Conservation (phyloP, 345 rosid species). For the Diplotaxis tenuifolia region DNA sequence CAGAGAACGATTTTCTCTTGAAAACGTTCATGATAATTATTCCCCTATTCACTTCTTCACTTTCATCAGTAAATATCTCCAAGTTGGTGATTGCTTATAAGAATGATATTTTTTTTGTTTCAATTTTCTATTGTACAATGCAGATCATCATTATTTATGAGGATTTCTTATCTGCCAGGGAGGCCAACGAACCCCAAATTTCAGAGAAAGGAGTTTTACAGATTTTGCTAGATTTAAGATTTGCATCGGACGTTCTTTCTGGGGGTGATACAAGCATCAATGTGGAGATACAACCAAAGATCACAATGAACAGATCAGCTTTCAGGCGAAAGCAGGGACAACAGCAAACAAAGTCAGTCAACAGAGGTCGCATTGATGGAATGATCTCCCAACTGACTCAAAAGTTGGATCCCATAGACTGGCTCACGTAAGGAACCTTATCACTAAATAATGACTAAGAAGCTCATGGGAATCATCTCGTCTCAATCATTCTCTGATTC, state of each 20-base stretch:
- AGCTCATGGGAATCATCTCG: neutral
- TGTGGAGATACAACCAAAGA: conserved; percentile 50
- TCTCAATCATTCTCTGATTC: conserved; percentile 18
- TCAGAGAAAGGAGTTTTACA: conserved; percentile 96
- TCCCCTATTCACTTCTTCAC: neutral
- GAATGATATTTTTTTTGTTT: neutral
- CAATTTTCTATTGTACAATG: conserved; percentile 31
- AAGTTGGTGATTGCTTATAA: conserved; percentile 20
- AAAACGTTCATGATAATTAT: neutral
- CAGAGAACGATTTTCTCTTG: neutral
- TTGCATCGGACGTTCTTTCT: conserved; percentile 79
- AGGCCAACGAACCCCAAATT: conserved; percentile 58
- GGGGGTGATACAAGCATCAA: conserved; percentile 57
- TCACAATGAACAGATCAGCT: conserved; percentile 50
- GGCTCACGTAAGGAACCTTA: conserved; percentile 80
- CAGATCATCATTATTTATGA: conserved; percentile 75
- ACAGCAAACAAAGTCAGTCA: conserved; percentile 48
- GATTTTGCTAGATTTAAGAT: conserved; percentile 80
- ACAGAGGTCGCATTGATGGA: conserved; percentile 56
- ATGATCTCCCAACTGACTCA: conserved; percentile 57
- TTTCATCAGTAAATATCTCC: conserved; percentile 7
- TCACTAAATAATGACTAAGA: conserved; percentile 2
- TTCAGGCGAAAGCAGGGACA: conserved; percentile 70
- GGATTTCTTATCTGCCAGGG: conserved; percentile 66
- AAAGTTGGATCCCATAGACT: conserved; percentile 94